phyloP scores from a whole-genome alignment of 768 basidiomycete genomes.

The Auricularia sp. region DNA sequence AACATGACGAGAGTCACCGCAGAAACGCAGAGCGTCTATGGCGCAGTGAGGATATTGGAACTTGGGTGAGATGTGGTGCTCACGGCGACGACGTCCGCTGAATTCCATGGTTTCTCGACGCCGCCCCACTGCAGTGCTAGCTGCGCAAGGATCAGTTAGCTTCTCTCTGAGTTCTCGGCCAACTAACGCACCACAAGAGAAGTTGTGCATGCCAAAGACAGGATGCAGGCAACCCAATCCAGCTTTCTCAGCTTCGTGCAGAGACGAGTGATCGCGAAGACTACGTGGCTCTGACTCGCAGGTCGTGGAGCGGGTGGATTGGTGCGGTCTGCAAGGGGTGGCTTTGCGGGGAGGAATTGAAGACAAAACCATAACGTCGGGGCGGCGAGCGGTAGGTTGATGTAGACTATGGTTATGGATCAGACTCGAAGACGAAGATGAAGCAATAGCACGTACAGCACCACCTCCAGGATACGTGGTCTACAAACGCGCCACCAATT shows the following conservation, averaged over 20 bases:
- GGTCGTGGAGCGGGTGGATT: background rate
- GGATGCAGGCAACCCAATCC: background rate
- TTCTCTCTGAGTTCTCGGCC: background rate
- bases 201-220: background rate
- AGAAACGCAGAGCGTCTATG: background rate
- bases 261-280: background rate
- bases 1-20: conserved; percentile 20
- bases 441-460: conserved; percentile 6
- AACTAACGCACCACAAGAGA: background rate
- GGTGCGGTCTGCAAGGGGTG: background rate
- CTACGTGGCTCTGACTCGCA: background rate
- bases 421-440: too few species aligned
- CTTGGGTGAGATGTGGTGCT: background rate
- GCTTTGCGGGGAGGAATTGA: conserved; percentile 17
- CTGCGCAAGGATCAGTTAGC: background rate
- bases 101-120: conserved; percentile 2
- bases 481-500: conserved; percentile 25
- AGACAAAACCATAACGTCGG: conserved; percentile 20
- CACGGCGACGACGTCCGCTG: background rate
- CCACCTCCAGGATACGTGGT: conserved; percentile 26
- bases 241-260: background rate
- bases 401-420: conserved; percentile 14
- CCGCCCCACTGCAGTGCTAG: conserved; percentile 8
- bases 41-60: background rate
- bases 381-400: conserved; percentile 22